phyloP scores from a whole-genome alignment of 2,329 filamentous ascomycete species.

The Monascus ruber region DNA sequence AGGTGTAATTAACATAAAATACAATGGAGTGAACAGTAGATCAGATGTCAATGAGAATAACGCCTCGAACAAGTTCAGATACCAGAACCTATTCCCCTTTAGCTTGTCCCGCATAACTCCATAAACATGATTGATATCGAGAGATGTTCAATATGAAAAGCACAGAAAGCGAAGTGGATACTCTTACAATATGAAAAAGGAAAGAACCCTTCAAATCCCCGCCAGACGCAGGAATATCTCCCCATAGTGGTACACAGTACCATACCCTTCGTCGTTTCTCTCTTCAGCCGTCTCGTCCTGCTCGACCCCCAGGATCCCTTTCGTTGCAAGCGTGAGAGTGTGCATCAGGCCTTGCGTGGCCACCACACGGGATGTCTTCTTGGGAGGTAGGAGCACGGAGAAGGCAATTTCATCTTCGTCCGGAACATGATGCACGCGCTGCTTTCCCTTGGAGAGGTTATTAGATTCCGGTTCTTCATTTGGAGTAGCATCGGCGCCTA shows the following conservation, averaged over 20 bases:
- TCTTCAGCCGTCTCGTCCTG: constrained; percentile 42
- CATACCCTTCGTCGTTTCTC: constrained; percentile 9
- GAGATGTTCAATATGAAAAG: neutral
- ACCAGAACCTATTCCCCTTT: neutral
- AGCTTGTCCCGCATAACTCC: neutral
- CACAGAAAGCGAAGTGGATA: neutral
- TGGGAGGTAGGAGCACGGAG: constrained; percentile 54
- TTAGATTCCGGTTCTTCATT: neutral
- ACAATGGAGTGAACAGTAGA: too few relatives aligned
- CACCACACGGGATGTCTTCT: constrained; percentile 44
- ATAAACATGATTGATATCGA: neutral
- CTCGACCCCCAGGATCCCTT: constrained; percentile 48
- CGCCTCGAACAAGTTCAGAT: too few relatives aligned
- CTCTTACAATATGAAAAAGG: neutral
- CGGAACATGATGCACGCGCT: neutral
- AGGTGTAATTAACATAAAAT: too few relatives aligned
- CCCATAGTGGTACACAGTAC: constrained; percentile 13
- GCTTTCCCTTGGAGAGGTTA: neutral
- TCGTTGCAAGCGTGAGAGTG: constrained; percentile 58
- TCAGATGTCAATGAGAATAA: too few relatives aligned
- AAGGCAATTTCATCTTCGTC: constrained; percentile 44
- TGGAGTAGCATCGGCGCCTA: constrained; percentile 4
- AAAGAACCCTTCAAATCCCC: constrained; percentile 1
- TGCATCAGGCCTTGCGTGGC: constrained; percentile 69
- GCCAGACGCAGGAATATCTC: constrained; percentile 18